These are phyloP conservation scores for Moniliella sp. DNA, from an alignment of 1,284 basidiomycete genomes.

Conservation along the genomic window DNA sequence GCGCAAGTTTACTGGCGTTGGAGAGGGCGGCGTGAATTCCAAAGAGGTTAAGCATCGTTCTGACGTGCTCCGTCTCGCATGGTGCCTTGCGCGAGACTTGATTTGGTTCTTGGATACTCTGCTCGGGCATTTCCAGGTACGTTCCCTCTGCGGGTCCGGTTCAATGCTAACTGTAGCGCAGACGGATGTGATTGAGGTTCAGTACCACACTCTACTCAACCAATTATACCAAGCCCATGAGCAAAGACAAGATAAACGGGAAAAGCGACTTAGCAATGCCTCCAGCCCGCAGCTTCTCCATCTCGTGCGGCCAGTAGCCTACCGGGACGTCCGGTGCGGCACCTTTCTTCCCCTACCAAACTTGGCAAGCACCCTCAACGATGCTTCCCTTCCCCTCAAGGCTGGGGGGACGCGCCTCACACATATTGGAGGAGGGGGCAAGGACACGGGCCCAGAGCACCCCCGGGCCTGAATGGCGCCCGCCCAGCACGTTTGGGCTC, in stretches of 20 bases:
- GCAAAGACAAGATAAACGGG: background rate
- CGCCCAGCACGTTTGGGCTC: no score
- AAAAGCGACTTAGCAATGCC: background rate
- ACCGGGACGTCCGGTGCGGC: no score
- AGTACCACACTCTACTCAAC: conserved; percentile 49
- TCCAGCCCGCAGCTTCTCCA: no score
- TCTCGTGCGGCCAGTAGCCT: no score
- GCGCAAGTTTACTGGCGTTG: conserved; percentile 59
- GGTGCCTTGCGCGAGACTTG: conserved; percentile 67
- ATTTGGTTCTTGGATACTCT: conserved; percentile 64
- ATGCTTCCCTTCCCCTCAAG: no score
- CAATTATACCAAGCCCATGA: conserved; percentile 35
- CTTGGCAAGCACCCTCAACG: no score
- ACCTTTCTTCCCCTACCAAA: no score
- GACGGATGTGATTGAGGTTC: conserved; percentile 69
- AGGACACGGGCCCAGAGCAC: no score
- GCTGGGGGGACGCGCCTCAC: no score
- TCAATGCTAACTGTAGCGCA: no score
- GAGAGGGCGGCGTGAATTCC: conserved; percentile 53
- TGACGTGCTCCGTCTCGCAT: conserved; percentile 53
- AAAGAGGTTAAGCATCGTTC: conserved; percentile 42
- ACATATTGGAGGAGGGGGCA: no score
- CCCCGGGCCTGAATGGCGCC: no score
- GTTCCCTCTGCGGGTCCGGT: background rate
- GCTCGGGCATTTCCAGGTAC: conserved; percentile 37